Evolutionary conservation across 495 filamentous ascomycete genomes (phyloP).

Genomic region (Aspergillus sclerotioniger): DNA sequence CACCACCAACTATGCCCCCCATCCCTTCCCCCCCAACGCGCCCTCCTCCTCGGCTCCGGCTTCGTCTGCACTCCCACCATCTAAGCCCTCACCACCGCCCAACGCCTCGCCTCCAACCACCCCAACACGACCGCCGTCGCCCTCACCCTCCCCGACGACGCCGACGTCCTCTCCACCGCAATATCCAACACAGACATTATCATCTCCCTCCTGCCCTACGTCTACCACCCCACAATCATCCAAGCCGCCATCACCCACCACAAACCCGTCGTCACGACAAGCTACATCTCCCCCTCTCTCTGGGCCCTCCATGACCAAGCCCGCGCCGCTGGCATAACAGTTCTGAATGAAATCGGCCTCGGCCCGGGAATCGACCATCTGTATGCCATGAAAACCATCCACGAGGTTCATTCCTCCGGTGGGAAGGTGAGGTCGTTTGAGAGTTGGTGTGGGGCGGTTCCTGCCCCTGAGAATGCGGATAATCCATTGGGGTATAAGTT

Average conservation of each 20-base stretch:
- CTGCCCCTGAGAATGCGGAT: neutral
- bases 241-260: neutral
- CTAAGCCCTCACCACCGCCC: neutral
- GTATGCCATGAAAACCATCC: conserved; percentile 6
- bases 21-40: neutral
- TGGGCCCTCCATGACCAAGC: conserved; percentile 2
- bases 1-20: too few relatives aligned
- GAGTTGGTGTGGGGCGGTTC: conserved; percentile 7
- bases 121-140: neutral
- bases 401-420: conserved; percentile 1
- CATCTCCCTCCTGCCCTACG: conserved; percentile 1
- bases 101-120: neutral
- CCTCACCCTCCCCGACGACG: neutral
- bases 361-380: conserved; percentile 9
- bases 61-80: conserved; percentile 1
- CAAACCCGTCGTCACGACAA: conserved; percentile 7
- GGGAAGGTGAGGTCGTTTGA: conserved; percentile 3
- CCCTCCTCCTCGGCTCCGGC: neutral
- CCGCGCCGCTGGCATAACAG: neutral
- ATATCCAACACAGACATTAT: neutral
- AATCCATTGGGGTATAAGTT: conserved; percentile 6
- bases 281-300: conserved; percentile 6
- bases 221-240: neutral
- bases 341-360: conserved; percentile 5
- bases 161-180: neutral